Evolutionary conservation across 2,329 filamentous ascomycete genomes (phyloP), one percentile per base, ranked within the genome.

Genomic region (Penicillium corylophilum): DNA sequence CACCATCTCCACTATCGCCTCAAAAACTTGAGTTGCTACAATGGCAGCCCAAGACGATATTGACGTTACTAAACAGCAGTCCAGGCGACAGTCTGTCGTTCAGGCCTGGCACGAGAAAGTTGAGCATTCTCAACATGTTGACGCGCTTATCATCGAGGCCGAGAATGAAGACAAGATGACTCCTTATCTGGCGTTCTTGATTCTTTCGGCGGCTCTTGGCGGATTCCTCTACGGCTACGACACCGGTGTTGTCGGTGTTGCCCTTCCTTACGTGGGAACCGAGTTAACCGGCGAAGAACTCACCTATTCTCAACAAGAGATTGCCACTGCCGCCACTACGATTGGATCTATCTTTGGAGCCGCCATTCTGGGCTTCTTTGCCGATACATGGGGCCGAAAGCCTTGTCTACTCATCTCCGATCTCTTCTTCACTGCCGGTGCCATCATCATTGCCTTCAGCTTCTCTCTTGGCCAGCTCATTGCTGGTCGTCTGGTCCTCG

Each of bases 121-220:
- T n/a, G n/a, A n/a, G n/a, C n/a, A n/a, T n/a, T n/a, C n/a, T n/a
- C n/a, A n/a, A n/a, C n/a, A n/a, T n/a, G n/a, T n/a, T n/a, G n/a
- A n/a, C n/a, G n/a, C n/a, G n/a, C n/a, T n/a, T n/a, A n/a, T n/a
- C n/a, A n/a, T n/a, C n/a, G n/a, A n/a, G 35, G 40, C 40, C 8
- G 40, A 43, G 16, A 43, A 43, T 43, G 40, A 43, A 43, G 40
- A 43, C 40, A 43, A 43, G 40, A 43, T 43, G 40, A 43, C 40
- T 2, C 40, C 40, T 28, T 43, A 43, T n/a, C 23, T 43, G 40
- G 15, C 16, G 12, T 43, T 43, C 40, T 43, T 43, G n/a, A 43
- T 43, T 18, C 12, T n/a, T 43, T 43, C 24, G 33, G 33, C 33
- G 18, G 33, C 33, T 12, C 33, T 36, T 36, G 33, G 33, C 6